phyloP scores from a whole-genome alignment of 2,329 filamentous ascomycete species.

The Pyrenochaeta sp. region DNA sequence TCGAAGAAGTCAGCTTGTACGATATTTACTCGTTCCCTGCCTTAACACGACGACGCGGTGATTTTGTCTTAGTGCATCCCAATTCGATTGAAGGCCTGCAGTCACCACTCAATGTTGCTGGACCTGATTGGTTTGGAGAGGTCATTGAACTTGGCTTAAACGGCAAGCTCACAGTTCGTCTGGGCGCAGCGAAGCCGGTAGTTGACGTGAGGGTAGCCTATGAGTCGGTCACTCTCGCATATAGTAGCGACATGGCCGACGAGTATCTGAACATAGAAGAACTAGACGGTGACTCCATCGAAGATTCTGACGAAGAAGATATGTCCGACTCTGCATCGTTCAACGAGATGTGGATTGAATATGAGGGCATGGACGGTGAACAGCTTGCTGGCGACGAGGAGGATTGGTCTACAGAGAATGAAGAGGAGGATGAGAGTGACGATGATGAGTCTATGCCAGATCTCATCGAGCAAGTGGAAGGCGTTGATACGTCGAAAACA shows the following conservation, averaged over 20 bases:
- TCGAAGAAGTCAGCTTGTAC: slow-evolving; percentile 66
- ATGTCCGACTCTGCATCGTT: slow-evolving; percentile 42
- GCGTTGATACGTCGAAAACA: slow-evolving; percentile 44
- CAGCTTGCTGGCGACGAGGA: slow-evolving; percentile 41
- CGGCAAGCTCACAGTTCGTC: slow-evolving; percentile 62
- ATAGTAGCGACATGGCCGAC: slow-evolving; percentile 53
- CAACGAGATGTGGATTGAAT: slow-evolving; percentile 51
- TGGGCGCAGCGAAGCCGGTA: slow-evolving; percentile 60
- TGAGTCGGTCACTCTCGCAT: slow-evolving; percentile 60
- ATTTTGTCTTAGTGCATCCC: slow-evolving; percentile 62
- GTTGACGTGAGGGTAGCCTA: slow-evolving; percentile 59
- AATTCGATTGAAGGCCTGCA: slow-evolving; percentile 22
- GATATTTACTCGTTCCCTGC: slow-evolving; percentile 62
- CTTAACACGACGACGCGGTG: slow-evolving; percentile 59
- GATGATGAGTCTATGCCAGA: slow-evolving; percentile 47
- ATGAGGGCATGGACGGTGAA: slow-evolving; percentile 48
- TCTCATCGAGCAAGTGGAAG: slow-evolving; percentile 21
- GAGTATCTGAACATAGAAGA: slow-evolving; percentile 34
- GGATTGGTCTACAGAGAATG: slow-evolving; percentile 50
- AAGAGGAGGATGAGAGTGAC: slow-evolving; percentile 26
- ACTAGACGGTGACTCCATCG: slow-evolving; percentile 39
- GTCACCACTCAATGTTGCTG: slow-evolving; percentile 23
- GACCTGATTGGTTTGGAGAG: slow-evolving; percentile 64
- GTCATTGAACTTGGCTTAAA: slow-evolving; percentile 63
- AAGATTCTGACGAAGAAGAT: slow-evolving; percentile 45